Evolutionary conservation across 106 monocot genomes (phyloP), one percentile per base, ranked within the genome.

Genomic region (Dioscorea dumetorum): DNA sequence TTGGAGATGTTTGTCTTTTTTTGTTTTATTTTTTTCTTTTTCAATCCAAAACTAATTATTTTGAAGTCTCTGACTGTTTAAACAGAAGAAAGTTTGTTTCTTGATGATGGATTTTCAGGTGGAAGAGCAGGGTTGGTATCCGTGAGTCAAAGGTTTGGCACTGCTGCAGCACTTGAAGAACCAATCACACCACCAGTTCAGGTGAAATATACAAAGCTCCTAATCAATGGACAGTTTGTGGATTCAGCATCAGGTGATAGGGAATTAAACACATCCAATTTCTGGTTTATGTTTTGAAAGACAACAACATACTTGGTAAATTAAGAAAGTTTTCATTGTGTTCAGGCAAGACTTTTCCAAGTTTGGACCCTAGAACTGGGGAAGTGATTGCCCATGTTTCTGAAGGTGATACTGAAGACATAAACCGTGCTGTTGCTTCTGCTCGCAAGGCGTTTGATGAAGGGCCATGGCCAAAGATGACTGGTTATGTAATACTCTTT

Each of bases 371-470:
- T 24, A 84, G 97, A 57, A 87, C 92, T 4, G 97, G 85, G 17
- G 92, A 99, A 62, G 87, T 90, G 60, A 99, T 99, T 70, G 82
- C 97, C 8, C 84, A 93, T 75, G 97, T 99, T 24, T 78, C 97
- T 14, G 97, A 99, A 78, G 97, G 91, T 17, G 97, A 99, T 79
- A 69, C 50, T 1, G 92, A 87, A 75, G 97, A 99, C 64, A 50
- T 93, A 41, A 75, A 92, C 68, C 74, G 71, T 52, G 97, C 97
- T 31, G 97, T 99, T 15, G n/a, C 24, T 32, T 87, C 90, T 64
- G 97, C 97, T 70, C 91, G 97, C 64, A 90, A 93, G 81, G 97
- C 97, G 0, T 99, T 99, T 62, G 97, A 99, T 71, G 84, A 93
- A 68, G 97, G 97, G 35, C 97, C 97, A 48, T 99, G 97, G 97